phyloP scores from a whole-genome alignment of 179 eudicot genomes.

The Camellia oleifera region DNA sequence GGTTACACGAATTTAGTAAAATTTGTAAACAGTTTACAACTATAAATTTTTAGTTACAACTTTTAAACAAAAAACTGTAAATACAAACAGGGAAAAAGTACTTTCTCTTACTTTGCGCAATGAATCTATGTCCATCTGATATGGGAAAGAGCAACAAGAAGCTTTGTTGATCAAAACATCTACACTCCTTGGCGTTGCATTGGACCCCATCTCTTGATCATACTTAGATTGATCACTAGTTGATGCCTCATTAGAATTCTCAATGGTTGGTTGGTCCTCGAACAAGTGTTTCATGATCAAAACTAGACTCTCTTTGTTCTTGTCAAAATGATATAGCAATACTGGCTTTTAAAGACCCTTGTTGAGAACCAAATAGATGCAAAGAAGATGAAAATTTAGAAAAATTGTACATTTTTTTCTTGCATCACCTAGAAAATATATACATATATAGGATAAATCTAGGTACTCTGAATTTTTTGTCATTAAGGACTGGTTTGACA shows the following conservation, averaged over 20 bases:
- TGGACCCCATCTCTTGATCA: constrained; percentile 35
- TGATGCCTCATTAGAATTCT: constrained; percentile 33
- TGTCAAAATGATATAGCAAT: background rate
- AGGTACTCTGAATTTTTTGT: too few relatives aligned
- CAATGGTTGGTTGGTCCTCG: constrained; percentile 21
- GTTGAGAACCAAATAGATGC: too few relatives aligned
- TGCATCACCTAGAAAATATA: too few relatives aligned
- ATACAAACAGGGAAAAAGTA: too few relatives aligned
- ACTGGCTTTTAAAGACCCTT: too few relatives aligned
- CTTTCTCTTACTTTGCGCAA: constrained; percentile 41
- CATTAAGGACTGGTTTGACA: too few relatives aligned
- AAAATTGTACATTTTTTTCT: too few relatives aligned
- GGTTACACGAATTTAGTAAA: too few relatives aligned
- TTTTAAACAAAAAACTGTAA: background rate
- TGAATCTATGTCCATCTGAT: constrained; percentile 25
- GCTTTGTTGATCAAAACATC: constrained; percentile 6
- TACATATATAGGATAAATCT: too few relatives aligned
- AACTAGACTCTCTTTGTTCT: background rate
- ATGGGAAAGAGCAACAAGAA: constrained; percentile 16
- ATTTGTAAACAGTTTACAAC: too few relatives aligned
- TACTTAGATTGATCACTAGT: constrained; percentile 24
- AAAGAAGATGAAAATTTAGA: too few relatives aligned
- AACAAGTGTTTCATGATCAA: constrained; percentile 26
- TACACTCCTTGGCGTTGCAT: constrained; percentile 15
- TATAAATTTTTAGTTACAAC: background rate